Conservation (phyloP, 2,329 filamentous ascomycete species). For the Xylariaceae sp. region DNA sequence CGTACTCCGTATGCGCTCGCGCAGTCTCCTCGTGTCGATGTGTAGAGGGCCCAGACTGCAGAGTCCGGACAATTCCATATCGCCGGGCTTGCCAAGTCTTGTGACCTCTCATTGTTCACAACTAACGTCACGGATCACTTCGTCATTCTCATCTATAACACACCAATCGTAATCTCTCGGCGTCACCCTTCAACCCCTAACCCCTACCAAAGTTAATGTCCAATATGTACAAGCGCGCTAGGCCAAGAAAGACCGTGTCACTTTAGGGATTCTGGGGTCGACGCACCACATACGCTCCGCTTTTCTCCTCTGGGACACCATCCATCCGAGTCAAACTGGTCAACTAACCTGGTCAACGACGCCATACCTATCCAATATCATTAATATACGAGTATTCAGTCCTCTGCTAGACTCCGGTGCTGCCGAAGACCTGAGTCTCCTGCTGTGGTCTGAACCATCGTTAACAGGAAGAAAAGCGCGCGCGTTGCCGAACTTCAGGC, state of each 20-base stretch:
- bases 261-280: slow-evolving; percentile 11
- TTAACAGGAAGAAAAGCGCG: slow-evolving; percentile 6
- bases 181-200: slow-evolving; percentile 6
- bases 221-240: neutral
- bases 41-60: too few species aligned
- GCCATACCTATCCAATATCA: slow-evolving; percentile 20
- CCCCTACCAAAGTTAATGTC: too few species aligned
- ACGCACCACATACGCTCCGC: slow-evolving; percentile 8
- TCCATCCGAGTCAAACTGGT: slow-evolving; percentile 25
- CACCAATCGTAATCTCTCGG: neutral
- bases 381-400: slow-evolving; percentile 16
- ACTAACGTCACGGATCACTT: neutral
- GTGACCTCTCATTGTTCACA: neutral
- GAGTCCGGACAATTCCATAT: neutral
- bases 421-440: slow-evolving; percentile 2
- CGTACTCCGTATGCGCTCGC: too few species aligned
- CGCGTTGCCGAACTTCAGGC: slow-evolving; percentile 3
- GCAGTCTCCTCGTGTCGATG: neutral
- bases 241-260: slow-evolving; percentile 9
- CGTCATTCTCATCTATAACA: neutral
- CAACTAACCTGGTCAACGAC: too few species aligned
- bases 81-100: neutral
- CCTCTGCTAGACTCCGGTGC: slow-evolving; percentile 19
- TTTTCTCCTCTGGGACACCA: slow-evolving; percentile 14
- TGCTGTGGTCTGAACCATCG: slow-evolving; percentile 5